Conservation (phyloP, 441 rosid species). For the Adansonia grandidieri region DNA sequence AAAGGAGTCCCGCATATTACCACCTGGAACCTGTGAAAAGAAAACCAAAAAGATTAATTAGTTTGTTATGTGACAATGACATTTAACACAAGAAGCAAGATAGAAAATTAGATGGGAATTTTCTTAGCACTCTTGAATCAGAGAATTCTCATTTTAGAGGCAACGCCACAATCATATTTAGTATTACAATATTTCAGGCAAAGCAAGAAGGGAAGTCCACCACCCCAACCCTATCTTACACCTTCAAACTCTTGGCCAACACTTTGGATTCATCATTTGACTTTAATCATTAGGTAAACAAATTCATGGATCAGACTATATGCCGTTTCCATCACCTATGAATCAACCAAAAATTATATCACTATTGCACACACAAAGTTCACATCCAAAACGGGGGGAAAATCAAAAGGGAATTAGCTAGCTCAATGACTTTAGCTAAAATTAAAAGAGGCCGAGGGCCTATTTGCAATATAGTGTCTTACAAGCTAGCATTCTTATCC, state of each 20-base stretch:
- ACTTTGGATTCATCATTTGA: neutral
- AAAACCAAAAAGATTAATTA: neutral
- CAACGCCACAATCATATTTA: neutral
- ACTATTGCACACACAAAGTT: neutral
- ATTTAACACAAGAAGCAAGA: neutral
- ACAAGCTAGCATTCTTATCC: neutral
- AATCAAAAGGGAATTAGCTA: neutral
- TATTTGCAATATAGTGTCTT: neutral
- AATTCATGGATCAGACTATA: neutral
- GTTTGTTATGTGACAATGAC: neutral
- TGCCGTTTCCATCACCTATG: neutral
- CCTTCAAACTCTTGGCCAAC: neutral
- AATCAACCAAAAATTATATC: neutral
- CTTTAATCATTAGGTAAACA: neutral
- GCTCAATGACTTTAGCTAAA: conserved; percentile 1
- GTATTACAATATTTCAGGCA: neutral
- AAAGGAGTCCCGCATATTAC: conserved; percentile 95
- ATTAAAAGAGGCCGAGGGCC: neutral
- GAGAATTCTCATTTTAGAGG: neutral
- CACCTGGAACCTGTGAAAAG: conserved; percentile 85
- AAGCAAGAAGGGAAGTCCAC: neutral
- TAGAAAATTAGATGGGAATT: neutral
- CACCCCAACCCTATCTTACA: neutral
- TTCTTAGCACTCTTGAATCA: neutral
- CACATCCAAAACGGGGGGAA: neutral